phyloP scores from a whole-genome alignment of 352 stramenopile species.

The Phytophthora agathidicida region DNA sequence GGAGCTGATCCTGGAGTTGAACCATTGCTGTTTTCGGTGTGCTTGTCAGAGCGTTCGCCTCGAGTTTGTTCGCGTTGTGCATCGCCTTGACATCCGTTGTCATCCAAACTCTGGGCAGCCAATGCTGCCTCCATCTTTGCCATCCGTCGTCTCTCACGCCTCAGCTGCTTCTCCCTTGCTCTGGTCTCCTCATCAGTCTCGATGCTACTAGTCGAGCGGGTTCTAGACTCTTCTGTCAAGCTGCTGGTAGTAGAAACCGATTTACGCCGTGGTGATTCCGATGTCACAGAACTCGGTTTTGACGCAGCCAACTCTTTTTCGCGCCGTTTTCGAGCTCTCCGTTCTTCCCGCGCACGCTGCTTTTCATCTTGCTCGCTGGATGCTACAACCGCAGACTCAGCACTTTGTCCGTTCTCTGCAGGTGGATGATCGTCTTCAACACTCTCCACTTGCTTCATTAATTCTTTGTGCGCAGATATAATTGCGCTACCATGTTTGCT shows the following conservation, averaged over 20 bases:
- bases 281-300: slow-evolving; percentile 8
- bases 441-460: neutral
- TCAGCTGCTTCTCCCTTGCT: slow-evolving; percentile 35
- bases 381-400: neutral
- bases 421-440: slow-evolving; percentile 6
- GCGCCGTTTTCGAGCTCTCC: slow-evolving; percentile 15
- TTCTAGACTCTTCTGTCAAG: slow-evolving; percentile 5
- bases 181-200: slow-evolving; percentile 27
- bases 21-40: slow-evolving; percentile 6
- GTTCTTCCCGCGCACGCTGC: slow-evolving; percentile 23
- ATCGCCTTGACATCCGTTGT: neutral
- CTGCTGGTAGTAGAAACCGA: slow-evolving; percentile 9
- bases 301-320: slow-evolving; percentile 27
- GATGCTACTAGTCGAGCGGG: slow-evolving; percentile 15
- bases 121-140: slow-evolving; percentile 46
- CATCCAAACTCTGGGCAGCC: slow-evolving; percentile 36
- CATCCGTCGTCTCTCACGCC: slow-evolving; percentile 39
- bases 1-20: slow-evolving; percentile 1
- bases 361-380: slow-evolving; percentile 18
- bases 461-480: neutral
- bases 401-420: neutral
- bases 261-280: slow-evolving; percentile 13
- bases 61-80: slow-evolving; percentile 3
- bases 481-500: slow-evolving; percentile 11
- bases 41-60: neutral